phyloP scores from a whole-genome alignment of 805 yeast genomes.

The Candida multigemmis region DNA sequence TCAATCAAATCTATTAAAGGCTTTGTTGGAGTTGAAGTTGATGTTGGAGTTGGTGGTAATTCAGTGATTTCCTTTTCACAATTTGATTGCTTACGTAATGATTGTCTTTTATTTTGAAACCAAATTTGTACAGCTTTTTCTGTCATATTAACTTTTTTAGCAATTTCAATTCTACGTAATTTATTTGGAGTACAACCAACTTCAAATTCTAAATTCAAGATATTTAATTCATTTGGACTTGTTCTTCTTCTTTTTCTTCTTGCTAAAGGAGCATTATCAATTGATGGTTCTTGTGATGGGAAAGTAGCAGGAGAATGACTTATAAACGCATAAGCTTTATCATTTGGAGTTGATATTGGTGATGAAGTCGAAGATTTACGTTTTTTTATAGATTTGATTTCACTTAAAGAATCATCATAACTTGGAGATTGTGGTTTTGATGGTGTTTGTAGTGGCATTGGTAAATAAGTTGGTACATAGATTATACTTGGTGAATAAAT shows the following conservation, averaged over 20 bases:
- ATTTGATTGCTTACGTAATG: conserved; percentile 45
- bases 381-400: too few relatives aligned
- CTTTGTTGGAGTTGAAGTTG: conserved; percentile 3
- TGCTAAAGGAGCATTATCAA: conserved; percentile 87
- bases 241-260: conserved; percentile 95
- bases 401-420: too few relatives aligned
- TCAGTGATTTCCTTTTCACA: conserved; percentile 32
- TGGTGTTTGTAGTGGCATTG: not conserved
- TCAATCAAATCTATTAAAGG: conserved; percentile 1
- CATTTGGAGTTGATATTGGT: conserved; percentile 6
- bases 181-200: conserved; percentile 77
- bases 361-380: conserved; percentile 3
- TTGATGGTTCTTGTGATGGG: conserved; percentile 71
- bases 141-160: conserved; percentile 79
- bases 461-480: not conserved
- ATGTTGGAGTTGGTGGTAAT: conserved; percentile 30
- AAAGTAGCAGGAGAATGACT: conserved; percentile 88
- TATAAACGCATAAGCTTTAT: conserved; percentile 68
- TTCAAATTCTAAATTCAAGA: conserved; percentile 73
- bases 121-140: conserved; percentile 97
- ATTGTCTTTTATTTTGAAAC: conserved; percentile 95
- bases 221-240: conserved; percentile 73
- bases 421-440: too few relatives aligned
- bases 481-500: too few relatives aligned
- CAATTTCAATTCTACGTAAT: conserved; percentile 66